Evolutionary conservation across 2,329 filamentous ascomycete species (phyloP), one percentile per base, ranked within the genome.

Genomic region (Corynespora cassiicola): DNA sequence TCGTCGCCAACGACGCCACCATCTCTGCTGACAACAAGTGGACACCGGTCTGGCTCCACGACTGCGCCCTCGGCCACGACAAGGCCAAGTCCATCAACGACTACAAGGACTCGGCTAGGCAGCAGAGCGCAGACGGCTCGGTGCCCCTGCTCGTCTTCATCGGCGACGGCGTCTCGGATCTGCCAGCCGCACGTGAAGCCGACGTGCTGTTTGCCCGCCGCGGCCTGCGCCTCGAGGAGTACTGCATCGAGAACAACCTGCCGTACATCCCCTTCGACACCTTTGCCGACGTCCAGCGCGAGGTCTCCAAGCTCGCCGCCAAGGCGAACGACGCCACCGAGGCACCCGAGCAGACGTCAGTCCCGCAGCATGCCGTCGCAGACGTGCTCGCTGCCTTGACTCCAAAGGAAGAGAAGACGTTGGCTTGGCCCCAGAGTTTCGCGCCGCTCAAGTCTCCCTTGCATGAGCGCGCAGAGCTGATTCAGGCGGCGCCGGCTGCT

Each of bases 111-210:
- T 63, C 72, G 14, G 82, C 81, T 1, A 71, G 77, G 45, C 63
- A 80, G 4, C 69, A 76, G 31, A 77, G 75, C 42, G 77, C 80
- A 11, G 79, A 85, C 42, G 82, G 79, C 38, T 80, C 80, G 2
- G 76, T 86, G 30, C 84, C 84, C 1, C 70, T 86, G 34, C 84
- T 87, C 50, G 72, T 87, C 35, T 87, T 87, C 68, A 85, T 87
- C 50, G 84, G 84, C 31, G 84, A 87, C 55, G 84, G 84, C 15
- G 82, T 87, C 5, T 85, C 81, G 0, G 84, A 87, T 56, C 73
- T 87, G 2, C 77, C 84, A 0, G 84, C 83, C 3, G 83, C 84
- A 1, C 73, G 81, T 19, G 76, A 87, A 56, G 82, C 84, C 2
- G 84, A 87, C 56, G 80, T 87, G 0, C 76, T 87, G 8, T 87